Evolutionary conservation across 192 early-diverging fungal species (phyloP), one percentile per base, ranked within the genome.

Genomic region (Backusella psychrophila): DNA sequence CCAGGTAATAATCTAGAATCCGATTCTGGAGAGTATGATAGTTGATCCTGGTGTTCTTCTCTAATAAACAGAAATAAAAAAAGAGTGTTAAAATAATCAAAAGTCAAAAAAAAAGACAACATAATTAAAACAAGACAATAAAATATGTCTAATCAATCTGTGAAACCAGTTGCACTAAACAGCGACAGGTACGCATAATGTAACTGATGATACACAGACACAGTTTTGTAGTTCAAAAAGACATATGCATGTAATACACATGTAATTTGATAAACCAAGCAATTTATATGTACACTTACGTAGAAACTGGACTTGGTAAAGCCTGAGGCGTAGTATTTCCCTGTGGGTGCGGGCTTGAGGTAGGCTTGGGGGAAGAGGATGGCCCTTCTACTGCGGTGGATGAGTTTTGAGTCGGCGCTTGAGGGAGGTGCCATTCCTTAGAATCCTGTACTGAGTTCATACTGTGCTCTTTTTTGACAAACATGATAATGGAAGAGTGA

Each of bases 121-220:
- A 66, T 66, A 66, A 34, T 15, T n/a, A 33, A 68, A 8, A 67
- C 34, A 67, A 19, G 33, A 35, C 29, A 35, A 35, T 14, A 68
- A 35, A 35, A 68, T 63, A 63, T 63, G 56, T 63, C 56, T 63
- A 33, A 33, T 34, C 66, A 36, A 36, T 71, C 39, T 71, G 70
- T 71, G 42, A 44, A 46, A 71, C 70, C 44, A 46, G 70, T 71
- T 71, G 39, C 70, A 71, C 70, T 71, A 71, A 71, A 71, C 42
- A 71, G 70, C 70, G 70, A 71, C 70, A 71, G 70, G 70, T 71
- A 71, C 70, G 70, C 70, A 71, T 71, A 71, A 71, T 41, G 19
- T 21, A 69, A 21, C 19, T 36, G 36, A 69, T 39, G 36, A 41
- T 69, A 42, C 36, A 71, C 70, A 49, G 15, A 36, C 35, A 23